phyloP scores from a whole-genome alignment of 768 basidiomycete species.

The Boletus sp. region DNA sequence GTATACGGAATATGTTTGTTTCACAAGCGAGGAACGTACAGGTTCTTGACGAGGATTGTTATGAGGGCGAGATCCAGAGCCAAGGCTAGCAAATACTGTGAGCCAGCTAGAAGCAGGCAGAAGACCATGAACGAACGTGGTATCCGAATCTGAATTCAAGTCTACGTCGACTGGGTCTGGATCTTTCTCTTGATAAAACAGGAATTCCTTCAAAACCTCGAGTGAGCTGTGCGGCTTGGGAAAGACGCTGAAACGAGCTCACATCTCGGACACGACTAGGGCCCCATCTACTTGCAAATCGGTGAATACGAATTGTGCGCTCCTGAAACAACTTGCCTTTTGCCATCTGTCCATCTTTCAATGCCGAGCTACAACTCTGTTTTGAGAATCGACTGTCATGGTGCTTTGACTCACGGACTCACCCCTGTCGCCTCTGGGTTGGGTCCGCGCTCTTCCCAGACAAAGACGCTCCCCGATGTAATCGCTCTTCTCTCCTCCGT shows the following conservation, averaged over 20 bases:
- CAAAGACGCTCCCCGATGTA: constrained; percentile 69
- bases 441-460: constrained; percentile 80
- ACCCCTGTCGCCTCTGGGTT: constrained; percentile 67
- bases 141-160: constrained; percentile 48
- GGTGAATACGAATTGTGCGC: neutral
- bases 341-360: constrained; percentile 81
- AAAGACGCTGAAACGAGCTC: constrained; percentile 26
- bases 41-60: constrained; percentile 28
- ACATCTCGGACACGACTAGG: constrained; percentile 77
- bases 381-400: constrained; percentile 5
- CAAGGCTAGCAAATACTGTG: constrained; percentile 23
- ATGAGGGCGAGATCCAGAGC: constrained; percentile 29
- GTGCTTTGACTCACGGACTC: constrained; percentile 24
- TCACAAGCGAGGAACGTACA: constrained; percentile 55
- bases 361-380: constrained; percentile 55
- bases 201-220: constrained; percentile 55
- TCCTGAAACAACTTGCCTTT: constrained; percentile 30
- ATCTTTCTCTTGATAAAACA: constrained; percentile 72
- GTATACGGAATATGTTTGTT: constrained; percentile 80
- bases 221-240: constrained; percentile 5
- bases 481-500: constrained; percentile 73
- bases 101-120: neutral
- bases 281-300: constrained; percentile 53
- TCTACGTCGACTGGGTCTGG: constrained; percentile 50
- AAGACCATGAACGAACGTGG: constrained; percentile 38